Conservation (phyloP, 108 stramenopile genomes). For the Skeletonema tropicum region DNA sequence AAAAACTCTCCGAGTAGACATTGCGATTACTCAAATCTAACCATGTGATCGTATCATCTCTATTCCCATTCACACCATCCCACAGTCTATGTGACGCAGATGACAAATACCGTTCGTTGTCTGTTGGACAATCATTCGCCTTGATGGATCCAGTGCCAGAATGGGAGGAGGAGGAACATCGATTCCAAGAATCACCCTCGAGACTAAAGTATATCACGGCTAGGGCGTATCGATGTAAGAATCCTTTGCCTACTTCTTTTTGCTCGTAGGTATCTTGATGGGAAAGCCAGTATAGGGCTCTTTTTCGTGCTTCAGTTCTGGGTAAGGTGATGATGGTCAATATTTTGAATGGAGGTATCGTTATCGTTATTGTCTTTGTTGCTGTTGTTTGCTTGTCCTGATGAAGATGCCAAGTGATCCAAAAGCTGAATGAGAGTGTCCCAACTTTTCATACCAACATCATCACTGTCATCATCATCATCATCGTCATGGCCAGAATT, state of each 20-base stretch:
- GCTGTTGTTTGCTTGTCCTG: not conserved
- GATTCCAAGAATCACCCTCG: conserved; percentile 44
- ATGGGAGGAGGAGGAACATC: not conserved
- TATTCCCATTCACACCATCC: conserved; percentile 38
- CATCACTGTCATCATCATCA: not conserved
- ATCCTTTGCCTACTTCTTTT: conserved; percentile 16
- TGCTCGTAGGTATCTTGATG: conserved; percentile 8
- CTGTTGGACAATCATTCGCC: conserved; percentile 3
- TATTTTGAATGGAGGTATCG: not conserved
- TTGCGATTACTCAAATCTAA: conserved; percentile 25
- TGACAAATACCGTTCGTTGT: conserved; percentile 27
- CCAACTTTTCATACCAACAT: not conserved
- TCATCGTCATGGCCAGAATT: not conserved
- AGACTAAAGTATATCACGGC: conserved; percentile 55
- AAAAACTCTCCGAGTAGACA: conserved; percentile 3
- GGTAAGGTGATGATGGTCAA: not conserved
- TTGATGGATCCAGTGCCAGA: conserved; percentile 4
- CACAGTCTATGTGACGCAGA: conserved; percentile 18
- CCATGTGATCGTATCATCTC: conserved; percentile 19
- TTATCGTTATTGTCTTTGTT: not conserved
- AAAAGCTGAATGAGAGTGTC: not conserved
- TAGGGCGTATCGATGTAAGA: conserved; percentile 55
- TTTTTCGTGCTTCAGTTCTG: conserved; percentile 7
- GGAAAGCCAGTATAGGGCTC: conserved; percentile 27
- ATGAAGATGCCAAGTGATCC: conserved; percentile 1